A percentile compares a stretch with the other conserved stretches of the same genome.
These are phyloP conservation scores for Diutina pseudorugosa DNA, from an alignment of 1,139 yeast species.

Conservation along the genomic window DNA sequence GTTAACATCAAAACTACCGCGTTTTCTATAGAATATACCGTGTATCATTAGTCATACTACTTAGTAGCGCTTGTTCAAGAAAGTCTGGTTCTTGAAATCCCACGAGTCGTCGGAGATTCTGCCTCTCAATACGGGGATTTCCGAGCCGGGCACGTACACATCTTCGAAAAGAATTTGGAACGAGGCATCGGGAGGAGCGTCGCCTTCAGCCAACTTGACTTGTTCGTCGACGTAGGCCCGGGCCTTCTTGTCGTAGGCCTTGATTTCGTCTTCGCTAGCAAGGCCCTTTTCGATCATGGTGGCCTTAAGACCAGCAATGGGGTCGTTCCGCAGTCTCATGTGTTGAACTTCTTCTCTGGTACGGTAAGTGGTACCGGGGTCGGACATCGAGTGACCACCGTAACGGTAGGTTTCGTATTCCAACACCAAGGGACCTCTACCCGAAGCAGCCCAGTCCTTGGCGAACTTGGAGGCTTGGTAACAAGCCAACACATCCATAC, in stretches of 20 bases:
- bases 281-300: conserved; percentile 70
- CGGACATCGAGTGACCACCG: conserved; percentile 99
- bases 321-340: conserved; percentile 97
- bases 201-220: conserved; percentile 85
- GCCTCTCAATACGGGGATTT: conserved; percentile 88
- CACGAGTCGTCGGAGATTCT: conserved; percentile 91
- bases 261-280: conserved; percentile 90
- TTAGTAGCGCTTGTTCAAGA: conserved; percentile 42
- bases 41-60: not conserved
- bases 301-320: conserved; percentile 91
- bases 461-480: conserved; percentile 96
- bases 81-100: conserved; percentile 69
- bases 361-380: conserved; percentile 99
- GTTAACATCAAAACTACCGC: not conserved
- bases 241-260: conserved; percentile 88
- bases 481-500: conserved; percentile 94
- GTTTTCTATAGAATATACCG: not conserved
- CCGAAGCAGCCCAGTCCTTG: conserved; percentile 87
- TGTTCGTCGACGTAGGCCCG: conserved; percentile 93
- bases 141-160: conserved; percentile 91
- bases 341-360: conserved; percentile 99
- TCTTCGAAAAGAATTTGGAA: conserved; percentile 93
- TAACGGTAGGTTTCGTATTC: conserved; percentile 98
- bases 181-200: conserved; percentile 92
- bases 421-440: conserved; percentile 91